Evolutionary conservation across 169 alveolate species (phyloP).

Genomic region (Cryptosporidium canis): DNA sequence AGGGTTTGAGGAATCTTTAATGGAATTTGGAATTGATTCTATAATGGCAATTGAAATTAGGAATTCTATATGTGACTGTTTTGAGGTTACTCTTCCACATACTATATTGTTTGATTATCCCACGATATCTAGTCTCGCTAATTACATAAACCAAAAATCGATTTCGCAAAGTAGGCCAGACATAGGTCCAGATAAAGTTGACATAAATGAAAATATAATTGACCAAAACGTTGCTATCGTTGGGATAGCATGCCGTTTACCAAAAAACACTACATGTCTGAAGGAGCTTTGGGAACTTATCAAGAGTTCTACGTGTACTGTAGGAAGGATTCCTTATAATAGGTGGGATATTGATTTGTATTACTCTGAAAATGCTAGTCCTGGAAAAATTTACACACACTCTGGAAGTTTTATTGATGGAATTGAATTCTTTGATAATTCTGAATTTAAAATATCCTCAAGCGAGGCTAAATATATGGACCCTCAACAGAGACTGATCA

Average conservation of each 20-base stretch:
- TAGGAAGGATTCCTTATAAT: slow-evolving; percentile 49
- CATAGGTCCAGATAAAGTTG: background rate
- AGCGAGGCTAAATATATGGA: slow-evolving; percentile 77
- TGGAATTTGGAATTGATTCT: slow-evolving; percentile 44
- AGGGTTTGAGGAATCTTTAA: slow-evolving; percentile 11
- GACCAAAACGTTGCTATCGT: background rate
- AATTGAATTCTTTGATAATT: slow-evolving; percentile 70
- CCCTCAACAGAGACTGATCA: slow-evolving; percentile 82
- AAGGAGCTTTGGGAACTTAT: slow-evolving; percentile 29
- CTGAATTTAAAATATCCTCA: slow-evolving; percentile 48
- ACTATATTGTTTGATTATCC: slow-evolving; percentile 59
- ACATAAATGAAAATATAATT: background rate
- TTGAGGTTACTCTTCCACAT: slow-evolving; percentile 31
- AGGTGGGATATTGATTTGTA: slow-evolving; percentile 54
- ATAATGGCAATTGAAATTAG: slow-evolving; percentile 54
- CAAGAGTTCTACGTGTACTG: background rate
- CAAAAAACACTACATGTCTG: background rate
- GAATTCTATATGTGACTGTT: slow-evolving; percentile 16
- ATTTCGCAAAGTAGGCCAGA: background rate
- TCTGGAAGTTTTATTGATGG: slow-evolving; percentile 53
- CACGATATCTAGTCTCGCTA: slow-evolving; percentile 14
- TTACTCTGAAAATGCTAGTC: background rate
- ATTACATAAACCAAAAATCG: slow-evolving; percentile 30
- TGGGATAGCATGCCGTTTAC: slow-evolving; percentile 64
- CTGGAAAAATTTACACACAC: slow-evolving; percentile 37